A percentile compares a stretch with the other conserved stretches of the same genome.
Evolutionary conservation across 1,284 basidiomycete species (phyloP).

Genomic region (Uromyces viciae-fabae): DNA sequence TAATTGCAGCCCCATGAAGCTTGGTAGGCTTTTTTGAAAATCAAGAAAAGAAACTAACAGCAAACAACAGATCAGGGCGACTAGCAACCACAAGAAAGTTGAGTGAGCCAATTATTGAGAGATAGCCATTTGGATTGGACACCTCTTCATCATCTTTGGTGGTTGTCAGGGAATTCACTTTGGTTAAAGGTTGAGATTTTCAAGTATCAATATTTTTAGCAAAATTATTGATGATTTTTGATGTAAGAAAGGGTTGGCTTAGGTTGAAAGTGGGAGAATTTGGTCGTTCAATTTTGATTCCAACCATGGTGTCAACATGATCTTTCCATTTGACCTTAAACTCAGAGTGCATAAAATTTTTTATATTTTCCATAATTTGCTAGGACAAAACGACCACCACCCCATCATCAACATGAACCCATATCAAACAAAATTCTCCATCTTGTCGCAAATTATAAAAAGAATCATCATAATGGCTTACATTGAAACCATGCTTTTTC

Average conservation of each 20-base stretch:
- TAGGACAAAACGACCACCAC: background rate
- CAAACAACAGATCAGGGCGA: no score
- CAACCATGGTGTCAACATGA: background rate
- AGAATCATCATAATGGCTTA: background rate
- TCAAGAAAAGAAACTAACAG: no score
- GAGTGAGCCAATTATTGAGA: no score
- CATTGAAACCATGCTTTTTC: background rate
- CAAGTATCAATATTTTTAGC: background rate
- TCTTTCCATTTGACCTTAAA: constrained; percentile 11
- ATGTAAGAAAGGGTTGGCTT: background rate
- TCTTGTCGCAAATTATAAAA: background rate
- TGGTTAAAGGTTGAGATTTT: background rate
- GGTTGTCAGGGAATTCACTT: background rate
- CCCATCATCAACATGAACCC: constrained; percentile 21
- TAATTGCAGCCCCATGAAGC: background rate
- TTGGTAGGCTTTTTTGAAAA: no score
- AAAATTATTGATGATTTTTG: background rate
- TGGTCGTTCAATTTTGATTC: background rate
- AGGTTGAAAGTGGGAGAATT: background rate
- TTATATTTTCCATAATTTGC: background rate
- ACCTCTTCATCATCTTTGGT: background rate
- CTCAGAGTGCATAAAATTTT: background rate
- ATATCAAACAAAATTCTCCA: background rate
- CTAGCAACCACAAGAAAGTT: no score
- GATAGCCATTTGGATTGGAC: no score